A percentile compares a stretch with the other conserved stretches of the same genome.
Evolutionary conservation across 2,329 filamentous ascomycete species (phyloP).

Genomic region (Fusarium cicatricum): DNA sequence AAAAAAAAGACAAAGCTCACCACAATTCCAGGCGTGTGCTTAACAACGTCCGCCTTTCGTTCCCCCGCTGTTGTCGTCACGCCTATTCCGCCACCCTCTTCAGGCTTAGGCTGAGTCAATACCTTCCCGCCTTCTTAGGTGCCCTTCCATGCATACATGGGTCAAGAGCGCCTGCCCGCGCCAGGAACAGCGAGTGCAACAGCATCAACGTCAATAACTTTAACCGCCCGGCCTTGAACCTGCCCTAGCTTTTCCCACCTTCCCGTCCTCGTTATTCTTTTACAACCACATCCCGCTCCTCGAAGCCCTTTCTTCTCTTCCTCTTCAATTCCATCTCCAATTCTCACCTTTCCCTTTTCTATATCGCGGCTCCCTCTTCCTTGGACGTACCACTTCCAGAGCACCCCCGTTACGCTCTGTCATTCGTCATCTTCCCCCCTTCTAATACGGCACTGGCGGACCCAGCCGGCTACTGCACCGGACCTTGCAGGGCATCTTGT

Average conservation of each 20-base stretch:
- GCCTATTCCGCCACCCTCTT: constrained; percentile 15
- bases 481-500: constrained; percentile 32
- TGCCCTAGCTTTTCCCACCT: background rate
- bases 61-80: constrained; percentile 13
- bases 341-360: constrained; percentile 9
- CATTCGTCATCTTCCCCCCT: constrained; percentile 27
- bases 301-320: constrained; percentile 1
- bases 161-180: constrained; percentile 24
- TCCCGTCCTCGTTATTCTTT: constrained; percentile 28
- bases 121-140: background rate
- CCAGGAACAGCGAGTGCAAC: constrained; percentile 30
- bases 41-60: constrained; percentile 3
- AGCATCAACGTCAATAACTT: constrained; percentile 26
- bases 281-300: constrained; percentile 23
- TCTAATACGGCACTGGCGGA: constrained; percentile 28
- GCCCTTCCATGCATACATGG: constrained; percentile 9
- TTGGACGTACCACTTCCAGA: constrained; percentile 15
- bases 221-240: constrained; percentile 9
- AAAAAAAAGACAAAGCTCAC: background rate
- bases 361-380: constrained; percentile 4
- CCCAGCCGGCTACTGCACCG: constrained; percentile 35
- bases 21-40: constrained; percentile 10
- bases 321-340: background rate
- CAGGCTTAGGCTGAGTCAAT: background rate
- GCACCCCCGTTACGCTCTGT: constrained; percentile 27